Evolutionary conservation across 139 green algal species (phyloP), one percentile per base, ranked within the genome.

Genomic region (Astrephomene gubernaculifera): DNA sequence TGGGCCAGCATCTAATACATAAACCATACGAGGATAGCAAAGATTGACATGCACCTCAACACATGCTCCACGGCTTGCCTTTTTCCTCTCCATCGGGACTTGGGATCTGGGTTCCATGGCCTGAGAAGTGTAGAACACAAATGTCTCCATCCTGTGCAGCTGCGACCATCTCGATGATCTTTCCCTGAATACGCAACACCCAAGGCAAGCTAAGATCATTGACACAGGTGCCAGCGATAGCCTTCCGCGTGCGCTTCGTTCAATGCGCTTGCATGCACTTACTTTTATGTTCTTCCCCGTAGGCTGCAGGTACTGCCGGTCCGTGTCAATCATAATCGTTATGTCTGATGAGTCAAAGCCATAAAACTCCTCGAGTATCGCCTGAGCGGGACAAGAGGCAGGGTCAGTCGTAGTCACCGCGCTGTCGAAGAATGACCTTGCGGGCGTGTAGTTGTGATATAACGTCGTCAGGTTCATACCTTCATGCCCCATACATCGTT

Each of bases 281-380:
- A 80, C 90, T 91, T 95, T 95, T 75, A 97, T 96, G 88, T 97
- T 96, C 35, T 80, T 87, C 5, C 93, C 94, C 0, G 91, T 96
- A 6, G 94, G 94, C 80, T 92, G 83, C 2, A 88, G 38, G 3
- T 88, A 89, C 25, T 24, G 54, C 25, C 44, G 29, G 64, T 94
- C 91, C 0, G 89, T 95, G 79, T 95, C 92, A 60, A 95, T 86
- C 79, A 94, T 76, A 22, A 93, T 83, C 10, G 69, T 87, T 29
- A 95, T 93, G 83, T 94, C 72, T 21, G 74, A 49, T 0, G 74
- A n/a, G 3, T 79, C 7, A 71, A 96, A 96, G 31, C 92, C 94
- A 60, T 90, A 96, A 73, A 82, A 67, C 29, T 87, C 69, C 27
- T 79, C 87, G 1, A 96, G 85, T 63, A 95, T 79, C 2, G 36